These are phyloP conservation scores for Termitomyces sp. DNA, from an alignment of 768 basidiomycete genomes.

Conservation along the genomic window DNA sequence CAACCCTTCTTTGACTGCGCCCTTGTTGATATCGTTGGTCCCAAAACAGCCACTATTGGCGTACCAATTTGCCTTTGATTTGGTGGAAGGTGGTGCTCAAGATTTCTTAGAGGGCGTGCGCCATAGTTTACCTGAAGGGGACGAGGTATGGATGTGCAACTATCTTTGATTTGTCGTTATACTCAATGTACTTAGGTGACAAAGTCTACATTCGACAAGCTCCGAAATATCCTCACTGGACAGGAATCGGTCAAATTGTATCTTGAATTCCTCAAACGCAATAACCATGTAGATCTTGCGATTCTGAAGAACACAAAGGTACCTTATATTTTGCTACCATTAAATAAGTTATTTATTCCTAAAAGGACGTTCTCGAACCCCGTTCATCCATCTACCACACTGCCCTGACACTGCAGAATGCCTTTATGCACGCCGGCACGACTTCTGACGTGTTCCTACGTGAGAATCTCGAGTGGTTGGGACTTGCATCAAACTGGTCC, in stretches of 20 bases:
- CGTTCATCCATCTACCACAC: slow-evolving; percentile 98
- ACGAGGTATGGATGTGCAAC: slow-evolving; percentile 37
- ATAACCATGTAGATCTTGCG: slow-evolving; percentile 87
- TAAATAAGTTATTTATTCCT: neutral
- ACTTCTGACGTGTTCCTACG: slow-evolving; percentile 91
- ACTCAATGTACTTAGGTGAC: slow-evolving; percentile 37
- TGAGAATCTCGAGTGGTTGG: slow-evolving; percentile 96
- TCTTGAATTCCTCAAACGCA: slow-evolving; percentile 91
- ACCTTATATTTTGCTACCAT: neutral
- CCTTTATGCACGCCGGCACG: slow-evolving; percentile 98
- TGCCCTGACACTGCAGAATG: slow-evolving; percentile 93
- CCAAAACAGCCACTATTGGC: slow-evolving; percentile 70
- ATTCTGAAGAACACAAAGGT: slow-evolving; percentile 94
- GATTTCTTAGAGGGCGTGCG: slow-evolving; percentile 83
- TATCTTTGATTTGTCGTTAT: slow-evolving; percentile 1
- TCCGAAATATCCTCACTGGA: slow-evolving; percentile 82
- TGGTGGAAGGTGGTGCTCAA: slow-evolving; percentile 90
- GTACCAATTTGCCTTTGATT: slow-evolving; percentile 94
- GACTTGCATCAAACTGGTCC: slow-evolving; percentile 93
- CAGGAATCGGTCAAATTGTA: slow-evolving; percentile 91
- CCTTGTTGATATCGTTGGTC: slow-evolving; percentile 68
- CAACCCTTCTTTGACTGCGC: slow-evolving; percentile 71
- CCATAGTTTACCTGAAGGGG: slow-evolving; percentile 60
- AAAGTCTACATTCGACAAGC: slow-evolving; percentile 61
- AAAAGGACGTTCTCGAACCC: slow-evolving; percentile 82